phyloP scores from a whole-genome alignment of 2,329 filamentous ascomycete species.

The Talaromyces sp. region DNA sequence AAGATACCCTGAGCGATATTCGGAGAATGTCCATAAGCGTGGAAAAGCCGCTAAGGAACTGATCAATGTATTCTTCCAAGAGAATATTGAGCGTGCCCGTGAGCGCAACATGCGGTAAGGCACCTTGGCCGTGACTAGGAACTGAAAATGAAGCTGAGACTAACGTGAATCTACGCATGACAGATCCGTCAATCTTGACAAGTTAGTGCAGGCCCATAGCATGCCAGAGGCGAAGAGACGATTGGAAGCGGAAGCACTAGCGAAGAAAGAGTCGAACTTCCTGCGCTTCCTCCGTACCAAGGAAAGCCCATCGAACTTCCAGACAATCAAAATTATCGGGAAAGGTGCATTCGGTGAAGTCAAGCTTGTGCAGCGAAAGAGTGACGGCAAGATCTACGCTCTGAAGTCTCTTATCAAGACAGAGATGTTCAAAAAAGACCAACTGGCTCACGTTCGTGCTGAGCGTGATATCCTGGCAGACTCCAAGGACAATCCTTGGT shows the following conservation, averaged over 20 bases:
- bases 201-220: constrained; percentile 72
- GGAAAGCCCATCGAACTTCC: constrained; percentile 91
- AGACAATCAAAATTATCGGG: constrained; percentile 94
- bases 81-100: constrained; percentile 92
- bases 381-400: constrained; percentile 94
- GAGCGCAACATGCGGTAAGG: constrained; percentile 89
- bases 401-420: constrained; percentile 98
- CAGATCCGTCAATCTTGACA: constrained; percentile 89
- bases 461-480: constrained; percentile 97
- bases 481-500: constrained; percentile 94
- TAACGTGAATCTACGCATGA: constrained; percentile 12
- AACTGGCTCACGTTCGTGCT: constrained; percentile 92
- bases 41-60: constrained; percentile 63
- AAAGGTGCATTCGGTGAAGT: constrained; percentile 99
- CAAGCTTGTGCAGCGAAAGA: constrained; percentile 93
- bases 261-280: constrained; percentile 86
- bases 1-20: constrained; percentile 77
- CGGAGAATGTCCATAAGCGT: constrained; percentile 76
- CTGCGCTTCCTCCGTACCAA: constrained; percentile 90
- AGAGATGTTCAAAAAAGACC: constrained; percentile 99
- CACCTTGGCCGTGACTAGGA: neutral
- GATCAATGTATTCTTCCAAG: constrained; percentile 85
- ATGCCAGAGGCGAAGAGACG: constrained; percentile 73
- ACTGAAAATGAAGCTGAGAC: neutral
- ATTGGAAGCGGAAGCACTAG: constrained; percentile 77